Evolutionary conservation across 441 rosid genomes (phyloP), one percentile per base, ranked within the genome.

Genomic region (Melianthus villosus): DNA sequence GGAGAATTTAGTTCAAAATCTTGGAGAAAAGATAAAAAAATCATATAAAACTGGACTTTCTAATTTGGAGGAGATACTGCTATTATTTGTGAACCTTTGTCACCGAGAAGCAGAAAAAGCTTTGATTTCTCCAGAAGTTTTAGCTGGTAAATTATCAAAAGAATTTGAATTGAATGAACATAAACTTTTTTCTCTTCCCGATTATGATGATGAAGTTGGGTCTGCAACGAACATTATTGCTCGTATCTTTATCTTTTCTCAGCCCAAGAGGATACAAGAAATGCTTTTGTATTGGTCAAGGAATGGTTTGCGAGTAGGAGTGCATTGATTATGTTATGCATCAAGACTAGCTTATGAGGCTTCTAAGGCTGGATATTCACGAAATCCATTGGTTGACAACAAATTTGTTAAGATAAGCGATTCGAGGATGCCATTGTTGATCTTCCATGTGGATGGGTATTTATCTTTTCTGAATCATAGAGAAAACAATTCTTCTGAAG

Each of bases 331-430:
- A 16, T 59, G 55, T 31, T 67, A 67, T 30, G 67, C 51, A 34
- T 48, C 63, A 11, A 48, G 62, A 57, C 50, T 73, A 53, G 69
- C 67, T 48, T 46, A 47, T 41, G 79, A 72, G 60, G 68, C 67
- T 16, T 8, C 39, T 50, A 10, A 19, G 28, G 40, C 43, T 4
- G 45, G 62, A 49, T 46, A 29, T 46, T 33, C 36, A 32, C 56
- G 23, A 46, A 59, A 52, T 50, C 38, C 44, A 12, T 27, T 50
- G 26, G 46, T 9, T 40, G 54, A 34, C 35, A 22, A 17, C 10
- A 22, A n/a, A 18, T 36, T 28, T 22, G 26, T 38, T 10, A 44
- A 61, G 18, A 22, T 36, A 38, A 32, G 42, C 25, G 50, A 37
- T 34, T 39, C 60, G 6, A 43, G 18, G 28, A 36, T 45, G 42